Base-by-base conservation (phyloP, 176 grass and related monocot species). In the Puccinellia tenuiflora region DNA sequence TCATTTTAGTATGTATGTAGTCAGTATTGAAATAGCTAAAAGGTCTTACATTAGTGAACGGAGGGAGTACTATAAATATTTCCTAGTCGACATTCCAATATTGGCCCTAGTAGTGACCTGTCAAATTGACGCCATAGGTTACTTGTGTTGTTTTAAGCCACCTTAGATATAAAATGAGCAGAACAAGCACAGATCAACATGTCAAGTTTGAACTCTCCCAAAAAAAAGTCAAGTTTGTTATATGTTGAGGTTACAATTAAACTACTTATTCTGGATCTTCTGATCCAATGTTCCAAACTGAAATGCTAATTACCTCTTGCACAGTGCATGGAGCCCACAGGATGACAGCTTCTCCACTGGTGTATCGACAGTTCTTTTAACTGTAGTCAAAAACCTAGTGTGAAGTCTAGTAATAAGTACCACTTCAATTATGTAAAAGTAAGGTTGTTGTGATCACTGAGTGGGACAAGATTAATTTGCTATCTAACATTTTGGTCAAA, bases 51-150 rank as follows among this genome's bases (percentile, higher is more conserved):
- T n/a, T n/a, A n/a, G n/a, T n/a, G n/a, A n/a, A n/a, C n/a, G n/a
- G n/a, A n/a, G n/a, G n/a, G n/a, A n/a, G n/a, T n/a, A n/a, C n/a
- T 30, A 69, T 87, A 30, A 33, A 39, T 68, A 42, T 64, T 45
- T 30, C 68, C 29, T 13, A 24, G 40, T 52, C 47, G 12, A 43
- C 64, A 37, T 79, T 20, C 25, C 42, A 56, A 24, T 13, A 18
- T 17, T 18, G 54, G 47, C 6, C 22, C 18, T 14, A 24, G 43
- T 87, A 26, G 24, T 50, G 28, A 46, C 70, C 40, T 77, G 43
- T 57, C 34, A 30, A 31, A 68, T 76, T 47, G 33, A 25, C n/a
- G 28, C 22, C 39, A 60, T 28, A 47, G 10, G 12, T 43, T 35
- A 74, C 40, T 73, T 48, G 38, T 34, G 81, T 22, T 22, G 31